Evolutionary conservation across 257 asterid species (phyloP).

Genomic region (Paraleonurus japonicus): DNA sequence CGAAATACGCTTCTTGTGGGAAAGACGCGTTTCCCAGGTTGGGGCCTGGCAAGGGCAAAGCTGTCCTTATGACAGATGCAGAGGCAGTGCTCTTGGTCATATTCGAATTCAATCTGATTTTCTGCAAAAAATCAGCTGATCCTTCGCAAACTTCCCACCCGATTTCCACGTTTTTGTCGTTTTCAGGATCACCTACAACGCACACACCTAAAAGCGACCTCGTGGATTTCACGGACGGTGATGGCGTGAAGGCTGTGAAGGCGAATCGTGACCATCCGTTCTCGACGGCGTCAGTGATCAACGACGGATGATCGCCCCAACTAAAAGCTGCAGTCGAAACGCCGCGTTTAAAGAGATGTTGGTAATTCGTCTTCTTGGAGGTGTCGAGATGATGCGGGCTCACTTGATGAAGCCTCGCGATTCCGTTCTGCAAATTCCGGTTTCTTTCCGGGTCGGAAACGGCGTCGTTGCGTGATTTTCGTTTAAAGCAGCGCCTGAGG

Average conservation of each 20-base stretch:
- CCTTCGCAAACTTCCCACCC: slow-evolving; percentile 90
- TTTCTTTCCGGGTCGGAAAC: slow-evolving; percentile 20
- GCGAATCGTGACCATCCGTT: slow-evolving; percentile 92
- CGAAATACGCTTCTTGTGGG: slow-evolving; percentile 92
- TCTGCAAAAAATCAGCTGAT: slow-evolving; percentile 84
- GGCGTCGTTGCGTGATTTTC: not conserved
- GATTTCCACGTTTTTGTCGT: slow-evolving; percentile 40
- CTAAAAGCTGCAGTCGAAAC: slow-evolving; percentile 37
- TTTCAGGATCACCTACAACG: slow-evolving; percentile 32
- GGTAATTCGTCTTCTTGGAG: slow-evolving; percentile 36
- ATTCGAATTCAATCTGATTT: slow-evolving; percentile 59
- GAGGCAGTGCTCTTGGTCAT: slow-evolving; percentile 33
- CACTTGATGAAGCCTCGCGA: slow-evolving; percentile 62
- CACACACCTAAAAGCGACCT: slow-evolving; percentile 50
- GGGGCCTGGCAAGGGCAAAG: slow-evolving; percentile 89
- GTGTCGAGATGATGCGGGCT: slow-evolving; percentile 51
- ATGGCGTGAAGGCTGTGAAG: slow-evolving; percentile 40
- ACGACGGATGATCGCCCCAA: slow-evolving; percentile 86
- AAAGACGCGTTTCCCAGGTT: slow-evolving; percentile 64
- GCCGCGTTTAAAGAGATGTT: slow-evolving; percentile 46
- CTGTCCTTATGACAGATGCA: slow-evolving; percentile 48
- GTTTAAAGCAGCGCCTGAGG: slow-evolving; percentile 27
- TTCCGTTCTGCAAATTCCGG: slow-evolving; percentile 44
- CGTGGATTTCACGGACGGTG: slow-evolving; percentile 52
- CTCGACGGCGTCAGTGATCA: slow-evolving; percentile 82